These are phyloP conservation scores for Neurospora discreta DNA, from an alignment of 495 filamentous ascomycete genomes.

Conservation along the genomic window DNA sequence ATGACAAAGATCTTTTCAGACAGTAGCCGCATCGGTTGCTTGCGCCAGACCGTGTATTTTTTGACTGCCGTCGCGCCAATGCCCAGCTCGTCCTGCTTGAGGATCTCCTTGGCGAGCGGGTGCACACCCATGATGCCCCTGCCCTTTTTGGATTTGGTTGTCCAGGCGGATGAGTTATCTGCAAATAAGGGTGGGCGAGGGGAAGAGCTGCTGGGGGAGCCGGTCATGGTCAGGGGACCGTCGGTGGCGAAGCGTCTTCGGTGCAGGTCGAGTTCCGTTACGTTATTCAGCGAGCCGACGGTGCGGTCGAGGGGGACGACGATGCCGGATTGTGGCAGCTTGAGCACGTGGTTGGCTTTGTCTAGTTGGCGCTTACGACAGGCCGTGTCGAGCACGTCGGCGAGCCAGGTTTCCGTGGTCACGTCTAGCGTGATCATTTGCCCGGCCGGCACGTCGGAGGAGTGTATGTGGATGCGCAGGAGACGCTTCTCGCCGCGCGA, in stretches of 20 bases:
- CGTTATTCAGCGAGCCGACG: constrained; percentile 76
- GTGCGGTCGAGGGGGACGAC: constrained; percentile 74
- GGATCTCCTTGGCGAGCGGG: constrained; percentile 58
- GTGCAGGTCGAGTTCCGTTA: constrained; percentile 75
- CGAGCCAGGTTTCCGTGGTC: constrained; percentile 87
- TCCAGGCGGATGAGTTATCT: constrained; percentile 47
- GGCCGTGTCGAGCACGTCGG: constrained; percentile 82
- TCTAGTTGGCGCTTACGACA: constrained; percentile 85
- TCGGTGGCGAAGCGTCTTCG: constrained; percentile 76
- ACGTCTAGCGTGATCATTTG: constrained; percentile 69
- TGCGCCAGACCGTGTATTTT: constrained; percentile 84
- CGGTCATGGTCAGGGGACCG: constrained; percentile 61
- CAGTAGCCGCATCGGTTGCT: constrained; percentile 88
- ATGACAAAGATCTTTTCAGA: constrained; percentile 75
- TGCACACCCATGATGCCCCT: constrained; percentile 46
- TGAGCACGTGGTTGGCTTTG: constrained; percentile 79
- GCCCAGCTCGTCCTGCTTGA: constrained; percentile 57
- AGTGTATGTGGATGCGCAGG: constrained; percentile 64
- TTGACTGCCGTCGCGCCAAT: constrained; percentile 51
- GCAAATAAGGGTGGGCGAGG: constrained; percentile 67
- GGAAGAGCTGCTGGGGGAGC: constrained; percentile 68
- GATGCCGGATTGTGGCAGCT: constrained; percentile 73
- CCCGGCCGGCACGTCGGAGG: constrained; percentile 50
- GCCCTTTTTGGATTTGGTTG: constrained; percentile 46
- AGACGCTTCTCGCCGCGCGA: constrained; percentile 69